phyloP scores from a whole-genome alignment of 805 yeast species.

The Ogataea methanolica region DNA sequence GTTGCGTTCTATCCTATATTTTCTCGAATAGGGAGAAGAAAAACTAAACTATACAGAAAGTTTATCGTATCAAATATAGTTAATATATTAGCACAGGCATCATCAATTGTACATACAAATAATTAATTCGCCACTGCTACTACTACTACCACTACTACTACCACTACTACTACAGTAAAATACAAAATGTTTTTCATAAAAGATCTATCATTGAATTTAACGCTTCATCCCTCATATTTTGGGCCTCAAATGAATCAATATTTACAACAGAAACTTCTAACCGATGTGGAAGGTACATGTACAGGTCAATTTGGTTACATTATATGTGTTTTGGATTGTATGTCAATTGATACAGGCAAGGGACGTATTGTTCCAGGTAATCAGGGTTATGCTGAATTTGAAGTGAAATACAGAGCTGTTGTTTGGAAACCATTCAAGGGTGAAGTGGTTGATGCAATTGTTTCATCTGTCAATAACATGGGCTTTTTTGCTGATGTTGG shows the following conservation, averaged over 20 bases:
- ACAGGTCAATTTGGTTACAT: constrained; percentile 98
- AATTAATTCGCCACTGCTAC: neutral
- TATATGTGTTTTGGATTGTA: constrained; percentile 91
- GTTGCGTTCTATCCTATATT: too few relatives aligned
- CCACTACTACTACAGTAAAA: neutral
- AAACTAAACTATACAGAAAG: too few relatives aligned
- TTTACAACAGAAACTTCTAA: constrained; percentile 80
- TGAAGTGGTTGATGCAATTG: constrained; percentile 96
- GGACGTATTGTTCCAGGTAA: constrained; percentile 84
- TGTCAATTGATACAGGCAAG: constrained; percentile 90
- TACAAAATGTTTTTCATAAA: constrained; percentile 42
- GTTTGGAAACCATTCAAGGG: constrained; percentile 99
- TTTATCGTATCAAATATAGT: too few relatives aligned
- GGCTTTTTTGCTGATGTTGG: constrained; percentile 99
- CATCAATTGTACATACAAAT: neutral
- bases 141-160: neutral
- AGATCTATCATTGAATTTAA: constrained; percentile 85
- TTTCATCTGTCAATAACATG: constrained; percentile 87
- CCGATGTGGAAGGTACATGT: constrained; percentile 98
- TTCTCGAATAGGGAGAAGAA: too few relatives aligned
- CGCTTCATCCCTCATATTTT: constrained; percentile 94
- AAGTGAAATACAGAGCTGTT: constrained; percentile 91
- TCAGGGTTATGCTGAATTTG: constrained; percentile 92
- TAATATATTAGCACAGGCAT: too few relatives aligned
- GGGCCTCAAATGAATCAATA: constrained; percentile 98